Percentiles rank a stretch among this genome's conserved stretches.
Evolutionary conservation across 164 flowering plant species (phyloP).

Genomic region (Hamamelis virginiana): DNA sequence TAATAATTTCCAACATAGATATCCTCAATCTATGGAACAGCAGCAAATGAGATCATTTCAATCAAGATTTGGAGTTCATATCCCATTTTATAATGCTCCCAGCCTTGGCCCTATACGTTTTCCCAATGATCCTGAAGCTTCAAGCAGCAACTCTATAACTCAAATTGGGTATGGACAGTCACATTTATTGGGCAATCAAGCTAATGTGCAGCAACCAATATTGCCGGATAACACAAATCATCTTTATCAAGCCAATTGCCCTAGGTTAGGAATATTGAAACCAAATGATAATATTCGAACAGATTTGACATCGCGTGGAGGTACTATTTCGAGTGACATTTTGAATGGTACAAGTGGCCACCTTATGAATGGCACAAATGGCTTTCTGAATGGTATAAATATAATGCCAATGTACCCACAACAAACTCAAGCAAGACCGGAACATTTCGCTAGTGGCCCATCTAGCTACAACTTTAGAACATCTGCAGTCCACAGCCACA

Average conservation of each 20-base stretch:
- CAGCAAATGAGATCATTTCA: slow-evolving; percentile 2
- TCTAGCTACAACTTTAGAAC: background rate
- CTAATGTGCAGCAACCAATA: background rate
- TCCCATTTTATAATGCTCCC: background rate
- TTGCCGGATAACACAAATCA: slow-evolving; percentile 3
- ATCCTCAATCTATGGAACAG: background rate
- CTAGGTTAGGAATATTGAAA: no score
- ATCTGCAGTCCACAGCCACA: background rate
- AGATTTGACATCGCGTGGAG: no score
- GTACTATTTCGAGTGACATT: background rate
- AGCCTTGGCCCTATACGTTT: background rate
- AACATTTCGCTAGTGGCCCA: background rate
- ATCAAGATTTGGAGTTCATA: background rate
- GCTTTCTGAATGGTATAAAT: background rate
- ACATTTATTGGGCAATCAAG: background rate
- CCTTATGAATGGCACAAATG: background rate
- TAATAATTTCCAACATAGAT: background rate
- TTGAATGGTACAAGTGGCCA: slow-evolving; percentile 2
- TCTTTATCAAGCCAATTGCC: background rate
- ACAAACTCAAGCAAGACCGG: background rate
- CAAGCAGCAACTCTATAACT: background rate
- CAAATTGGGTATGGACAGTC: slow-evolving; percentile 5
- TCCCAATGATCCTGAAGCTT: background rate
- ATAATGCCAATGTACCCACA: background rate
- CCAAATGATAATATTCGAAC: no score